Base-by-base conservation (phyloP, 192 early-diverging fungal genomes). In the Jimgerdemannia lactiflua region DNA sequence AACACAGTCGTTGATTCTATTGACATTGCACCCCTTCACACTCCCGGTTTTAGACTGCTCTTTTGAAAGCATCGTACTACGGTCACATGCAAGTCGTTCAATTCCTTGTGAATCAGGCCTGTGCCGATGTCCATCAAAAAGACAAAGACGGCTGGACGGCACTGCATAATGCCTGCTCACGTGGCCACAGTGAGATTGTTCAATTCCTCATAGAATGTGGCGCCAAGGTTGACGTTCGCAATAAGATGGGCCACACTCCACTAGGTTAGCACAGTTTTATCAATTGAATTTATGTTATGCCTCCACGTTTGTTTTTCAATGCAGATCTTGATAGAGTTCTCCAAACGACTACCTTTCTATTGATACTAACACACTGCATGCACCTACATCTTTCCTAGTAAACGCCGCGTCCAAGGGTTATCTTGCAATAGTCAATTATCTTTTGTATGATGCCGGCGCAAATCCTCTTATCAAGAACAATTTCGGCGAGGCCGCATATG, bases 111-210 rank as follows among this genome's bases (percentile, higher is more conserved):
- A 39, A 43, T 4, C 75, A 79, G 42, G 82, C 84, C 4, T 80
- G 85, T 10, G 92, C 93, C 6, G 85, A 93, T 70, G 84, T 91
- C 17, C 77, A 88, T 71, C 87, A 88, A 64, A 74, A 79, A 19
- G 95, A 96, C 78, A 87, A 85, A 70, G 92, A 94, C 67, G 93
- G 93, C 0, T 95, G 92, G 91, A 92, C 93, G 7, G 88, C 93
- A 3, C 85, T 96, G 42, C 95, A 95, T 80, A 95, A 95, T 76
- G 90, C 93, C 40, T 85, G 85, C 41, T 84, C 89, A 4, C 80
- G 84, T 19, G 94, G 93, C 3, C 83, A 90, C 70, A 74, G 88
- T 4, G 77, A 80, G 20, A 86, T 91, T 72, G 89, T 85, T 0
- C 77, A 82, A 49, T 81, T 88, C 43, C 77, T 96, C 40, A 72